These are phyloP conservation scores for Dioscorea cayenensis DNA, from an alignment of 116 monocot genomes.

Conservation along the genomic window DNA sequence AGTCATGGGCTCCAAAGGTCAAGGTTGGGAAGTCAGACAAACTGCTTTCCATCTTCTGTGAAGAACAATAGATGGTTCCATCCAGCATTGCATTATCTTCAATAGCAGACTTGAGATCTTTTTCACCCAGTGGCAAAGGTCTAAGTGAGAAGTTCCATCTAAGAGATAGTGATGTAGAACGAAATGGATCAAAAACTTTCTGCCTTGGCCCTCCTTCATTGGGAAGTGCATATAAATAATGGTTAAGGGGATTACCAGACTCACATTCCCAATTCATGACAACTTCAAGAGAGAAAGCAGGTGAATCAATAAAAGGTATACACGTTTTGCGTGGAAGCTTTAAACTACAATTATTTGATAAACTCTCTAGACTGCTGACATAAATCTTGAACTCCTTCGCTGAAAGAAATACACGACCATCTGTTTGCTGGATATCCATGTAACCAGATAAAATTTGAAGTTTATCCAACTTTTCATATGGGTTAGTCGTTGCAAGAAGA, in stretches of 20 bases:
- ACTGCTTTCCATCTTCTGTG: slow-evolving; percentile 22
- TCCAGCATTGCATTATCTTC: slow-evolving; percentile 16
- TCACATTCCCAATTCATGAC: slow-evolving; percentile 94
- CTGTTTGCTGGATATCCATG: slow-evolving; percentile 86
- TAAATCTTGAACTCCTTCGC: slow-evolving; percentile 86
- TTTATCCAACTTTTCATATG: slow-evolving; percentile 88
- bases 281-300: slow-evolving; percentile 79
- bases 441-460: slow-evolving; percentile 79
- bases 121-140: slow-evolving; percentile 36
- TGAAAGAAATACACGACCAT: slow-evolving; percentile 73
- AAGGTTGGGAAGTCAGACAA: slow-evolving; percentile 55
- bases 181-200: slow-evolving; percentile 90
- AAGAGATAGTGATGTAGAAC: slow-evolving; percentile 91
- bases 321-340: slow-evolving; percentile 46
- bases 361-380: slow-evolving; percentile 75
- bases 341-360: slow-evolving; percentile 69
- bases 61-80: slow-evolving; percentile 24
- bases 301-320: slow-evolving; percentile 61
- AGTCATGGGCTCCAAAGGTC: slow-evolving; percentile 83
- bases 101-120: slow-evolving; percentile 13
- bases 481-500: slow-evolving; percentile 82
- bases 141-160: slow-evolving; percentile 77
- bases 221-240: slow-evolving; percentile 95
- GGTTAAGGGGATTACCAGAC: slow-evolving; percentile 84
- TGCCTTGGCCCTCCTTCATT: slow-evolving; percentile 65